Percentiles rank a stretch among this genome's conserved stretches.
Evolutionary conservation across 2,329 filamentous ascomycete genomes (phyloP).

Genomic region (Colletotrichum tofieldiae): DNA sequence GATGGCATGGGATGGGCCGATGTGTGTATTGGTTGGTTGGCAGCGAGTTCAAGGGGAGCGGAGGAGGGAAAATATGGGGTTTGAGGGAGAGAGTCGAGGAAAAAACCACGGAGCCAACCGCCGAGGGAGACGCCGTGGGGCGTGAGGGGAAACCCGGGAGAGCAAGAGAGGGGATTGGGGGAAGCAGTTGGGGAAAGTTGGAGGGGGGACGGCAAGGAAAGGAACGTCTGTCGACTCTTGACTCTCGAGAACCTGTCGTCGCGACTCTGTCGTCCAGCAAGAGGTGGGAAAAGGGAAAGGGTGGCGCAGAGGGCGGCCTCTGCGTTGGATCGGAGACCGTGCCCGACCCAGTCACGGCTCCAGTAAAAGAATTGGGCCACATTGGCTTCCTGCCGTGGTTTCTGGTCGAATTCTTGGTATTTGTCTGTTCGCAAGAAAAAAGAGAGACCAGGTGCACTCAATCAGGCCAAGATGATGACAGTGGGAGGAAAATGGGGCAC

Average conservation of each 20-base stretch:
- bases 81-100: background rate
- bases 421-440: background rate
- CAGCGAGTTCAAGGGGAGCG: background rate
- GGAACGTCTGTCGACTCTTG: background rate
- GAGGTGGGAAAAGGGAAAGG: background rate
- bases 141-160: conserved; percentile 25
- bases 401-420: background rate
- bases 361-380: background rate
- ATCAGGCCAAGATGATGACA: background rate
- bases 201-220: conserved; percentile 5
- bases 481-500: background rate
- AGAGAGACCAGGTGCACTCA: background rate
- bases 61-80: background rate
- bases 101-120: conserved; percentile 7
- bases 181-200: conserved; percentile 27
- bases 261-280: background rate
- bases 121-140: conserved; percentile 6
- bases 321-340: background rate
- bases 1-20: background rate
- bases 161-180: background rate
- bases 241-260: background rate
- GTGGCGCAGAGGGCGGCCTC: background rate
- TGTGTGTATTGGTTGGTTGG: background rate
- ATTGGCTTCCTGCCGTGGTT: background rate
- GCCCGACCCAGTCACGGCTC: background rate